Evolutionary conservation across 2,329 filamentous ascomycete genomes (phyloP).

Genomic region (Exophiala calicioides): DNA sequence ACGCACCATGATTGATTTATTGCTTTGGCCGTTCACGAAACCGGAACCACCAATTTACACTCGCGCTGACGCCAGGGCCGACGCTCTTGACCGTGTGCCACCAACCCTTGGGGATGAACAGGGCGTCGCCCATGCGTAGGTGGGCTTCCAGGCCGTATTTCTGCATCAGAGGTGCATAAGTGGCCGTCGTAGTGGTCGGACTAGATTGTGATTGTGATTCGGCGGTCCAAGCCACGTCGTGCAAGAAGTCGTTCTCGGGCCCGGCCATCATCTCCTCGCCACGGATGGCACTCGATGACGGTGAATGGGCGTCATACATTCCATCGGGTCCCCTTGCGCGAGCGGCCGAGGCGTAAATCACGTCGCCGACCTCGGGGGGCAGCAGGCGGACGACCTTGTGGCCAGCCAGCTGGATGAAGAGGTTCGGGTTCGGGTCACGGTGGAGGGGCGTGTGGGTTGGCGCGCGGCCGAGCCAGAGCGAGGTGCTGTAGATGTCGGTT

Average conservation of each 20-base stretch:
- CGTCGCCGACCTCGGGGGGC: slow-evolving; percentile 62
- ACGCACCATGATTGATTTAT: no score
- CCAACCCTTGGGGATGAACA: slow-evolving; percentile 82
- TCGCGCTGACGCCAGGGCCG: slow-evolving; percentile 59
- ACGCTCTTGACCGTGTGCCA: slow-evolving; percentile 79
- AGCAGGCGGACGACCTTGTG: slow-evolving; percentile 73
- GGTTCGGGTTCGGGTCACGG: slow-evolving; percentile 88
- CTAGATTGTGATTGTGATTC: neutral
- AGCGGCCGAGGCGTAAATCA: slow-evolving; percentile 67
- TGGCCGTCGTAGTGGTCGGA: neutral
- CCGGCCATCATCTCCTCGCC: slow-evolving; percentile 92
- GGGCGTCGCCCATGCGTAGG: slow-evolving; percentile 65
- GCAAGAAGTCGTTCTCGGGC: slow-evolving; percentile 64
- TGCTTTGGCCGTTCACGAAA: no score
- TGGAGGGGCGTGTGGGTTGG: slow-evolving; percentile 91
- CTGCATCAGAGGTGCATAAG: slow-evolving; percentile 31
- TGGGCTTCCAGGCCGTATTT: slow-evolving; percentile 51
- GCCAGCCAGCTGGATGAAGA: slow-evolving; percentile 81
- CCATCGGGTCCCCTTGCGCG: no score
- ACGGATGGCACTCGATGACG: slow-evolving; percentile 55
- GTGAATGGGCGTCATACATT: no score
- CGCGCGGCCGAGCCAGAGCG: slow-evolving; percentile 82
- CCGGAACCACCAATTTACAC: slow-evolving; percentile 80
- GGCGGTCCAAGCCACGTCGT: slow-evolving; percentile 69
- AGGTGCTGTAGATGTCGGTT: slow-evolving; percentile 83